Evolutionary conservation across 2,329 filamentous ascomycete genomes (phyloP), one percentile per base, ranked within the genome.

Genomic region (Neofusicoccum laricinum): DNA sequence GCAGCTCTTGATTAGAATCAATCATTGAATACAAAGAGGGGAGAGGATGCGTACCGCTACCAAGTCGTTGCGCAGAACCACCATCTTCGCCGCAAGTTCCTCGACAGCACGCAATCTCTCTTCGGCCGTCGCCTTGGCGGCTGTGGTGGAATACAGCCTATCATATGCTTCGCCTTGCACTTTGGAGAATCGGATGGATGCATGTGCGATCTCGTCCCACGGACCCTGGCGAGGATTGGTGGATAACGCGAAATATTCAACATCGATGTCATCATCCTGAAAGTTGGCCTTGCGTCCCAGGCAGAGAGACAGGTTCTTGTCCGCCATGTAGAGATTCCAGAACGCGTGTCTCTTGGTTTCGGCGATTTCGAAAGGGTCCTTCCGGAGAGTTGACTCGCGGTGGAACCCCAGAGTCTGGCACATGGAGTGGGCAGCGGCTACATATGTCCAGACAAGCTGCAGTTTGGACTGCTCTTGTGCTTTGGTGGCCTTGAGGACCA

Each of bases 261-360:
- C 38, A 43, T 65, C 64, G 53, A 78, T 76, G 40, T 78, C 76
- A 70, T 74, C 78, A 50, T 78, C 76, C 61, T 77, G 76, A 30
- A 78, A 72, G 10, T 70, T 65, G 15, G 74, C 72, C 7, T 76
- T 74, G 6, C 75, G 72, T 14, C 76, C 76, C 10, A 78, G 64
- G 11, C 75, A 71, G 7, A 78, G 68, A 1, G 76, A 77, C 8
- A 78, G 69, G 6, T 70, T 75, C 65, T 77, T 78, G 62, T 78
- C 76, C 50, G 76, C 70, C 61, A 74, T 70, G 58, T 78, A 78
- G 3, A 77, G 73, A 66, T 72, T 73, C 75, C 74, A 77, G 55
- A 78, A 78, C 1, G 71, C 66, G 25, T 75, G 69, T 1, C 73
- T 68, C 48, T 76, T 77, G 1, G 67, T 66, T 2, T 68, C 69